Evolutionary conservation across 306 rosid species (phyloP), one percentile per base, ranked within the genome.

Genomic region (Fragaria nilgerrensis): DNA sequence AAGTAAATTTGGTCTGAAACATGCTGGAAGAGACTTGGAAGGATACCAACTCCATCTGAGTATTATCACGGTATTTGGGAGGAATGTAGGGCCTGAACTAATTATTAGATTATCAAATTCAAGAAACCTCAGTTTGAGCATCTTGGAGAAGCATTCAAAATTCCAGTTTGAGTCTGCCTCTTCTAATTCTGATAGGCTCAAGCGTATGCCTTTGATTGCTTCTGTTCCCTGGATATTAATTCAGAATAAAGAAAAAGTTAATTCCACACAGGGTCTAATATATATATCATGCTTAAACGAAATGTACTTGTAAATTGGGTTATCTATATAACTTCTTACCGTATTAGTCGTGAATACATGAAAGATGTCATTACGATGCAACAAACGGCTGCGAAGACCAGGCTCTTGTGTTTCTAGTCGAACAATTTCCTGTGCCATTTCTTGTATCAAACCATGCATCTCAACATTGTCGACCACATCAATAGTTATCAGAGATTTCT

Each of bases 21-120:
- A 16, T 1, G 29, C 0, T 3, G 75, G 65, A 19, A 82, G 59
- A n/a, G 2, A 52, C n/a, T 72, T 63, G 25, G 65, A 72, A 19
- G 85, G 78, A 45, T 63, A 82, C 7, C 3, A 3, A 63, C 25
- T 56, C 81, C 85, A 82, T 15, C 2, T 11, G 22, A 82, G 45
- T 36, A 20, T 20, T 55, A 63, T 65, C 3, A 82, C 47, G 32
- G 66, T 3, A 32, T 32, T 32, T 32, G 36, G 36, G 36, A 32
- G 36, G 36, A 32, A 32, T 32, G 3, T 32, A 10, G 66, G 76
- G 10, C n/a, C n/a, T 13, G 77, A 55, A 12, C 19, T 36, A 56
- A 73, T 3, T 1, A 37, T 13, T 29, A 73, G 1, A 45, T 63
- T 56, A 27, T 36, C 10, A 8, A 77, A 37, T 1, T 75, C 29